Percentiles rank a stretch among this genome's conserved stretches.
Conservation (phyloP, 805 yeast species). For the Debaryomyces hansenii region DNA sequence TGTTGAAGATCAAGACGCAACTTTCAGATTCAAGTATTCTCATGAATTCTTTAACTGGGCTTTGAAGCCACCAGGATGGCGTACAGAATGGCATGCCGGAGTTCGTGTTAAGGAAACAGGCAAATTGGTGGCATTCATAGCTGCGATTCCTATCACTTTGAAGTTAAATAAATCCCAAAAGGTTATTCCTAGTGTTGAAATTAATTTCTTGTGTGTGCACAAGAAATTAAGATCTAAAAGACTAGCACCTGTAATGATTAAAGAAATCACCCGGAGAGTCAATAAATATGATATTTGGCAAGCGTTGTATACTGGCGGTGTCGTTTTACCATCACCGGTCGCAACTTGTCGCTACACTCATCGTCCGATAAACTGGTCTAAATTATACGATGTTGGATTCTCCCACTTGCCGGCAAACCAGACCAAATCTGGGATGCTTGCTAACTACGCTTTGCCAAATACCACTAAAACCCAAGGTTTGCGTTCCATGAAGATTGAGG, state of each 20-base stretch:
- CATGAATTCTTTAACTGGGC: slow-evolving; percentile 90
- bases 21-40: slow-evolving; percentile 87
- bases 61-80: slow-evolving; percentile 90
- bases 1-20: slow-evolving; percentile 91
- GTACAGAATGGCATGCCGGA: slow-evolving; percentile 86
- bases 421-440: slow-evolving; percentile 66
- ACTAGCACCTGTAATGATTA: slow-evolving; percentile 89
- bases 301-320: slow-evolving; percentile 93
- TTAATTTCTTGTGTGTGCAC: slow-evolving; percentile 92
- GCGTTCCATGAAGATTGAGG: slow-evolving; percentile 56
- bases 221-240: slow-evolving; percentile 92
- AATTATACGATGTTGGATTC: slow-evolving; percentile 86
- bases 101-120: slow-evolving; percentile 78
- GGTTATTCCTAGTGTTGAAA: slow-evolving; percentile 69
- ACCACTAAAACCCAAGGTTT: slow-evolving; percentile 51
- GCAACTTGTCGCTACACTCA: slow-evolving; percentile 88
- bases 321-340: slow-evolving; percentile 88
- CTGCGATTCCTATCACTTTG: slow-evolving; percentile 80
- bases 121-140: slow-evolving; percentile 86
- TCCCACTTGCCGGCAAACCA: slow-evolving; percentile 72
- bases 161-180: slow-evolving; percentile 52
- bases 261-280: slow-evolving; percentile 91
- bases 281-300: slow-evolving; percentile 88
- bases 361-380: slow-evolving; percentile 91
- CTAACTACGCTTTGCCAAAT: slow-evolving; percentile 57